These are phyloP conservation scores for Pythium periplocum DNA, from an alignment of 352 stramenopile genomes.

Conservation along the genomic window DNA sequence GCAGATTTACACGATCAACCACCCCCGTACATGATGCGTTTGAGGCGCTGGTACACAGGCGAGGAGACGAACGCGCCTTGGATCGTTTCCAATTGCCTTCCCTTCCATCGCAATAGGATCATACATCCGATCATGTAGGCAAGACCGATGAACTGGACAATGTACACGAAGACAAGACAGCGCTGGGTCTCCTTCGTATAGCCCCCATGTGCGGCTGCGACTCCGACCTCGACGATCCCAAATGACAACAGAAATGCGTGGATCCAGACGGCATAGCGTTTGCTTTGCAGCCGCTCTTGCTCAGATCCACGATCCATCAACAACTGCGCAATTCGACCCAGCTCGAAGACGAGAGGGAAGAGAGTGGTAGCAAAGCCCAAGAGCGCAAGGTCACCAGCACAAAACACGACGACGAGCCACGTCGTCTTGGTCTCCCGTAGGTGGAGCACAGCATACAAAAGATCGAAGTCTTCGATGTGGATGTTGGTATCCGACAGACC, in stretches of 20 bases:
- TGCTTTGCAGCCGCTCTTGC: constrained; percentile 36
- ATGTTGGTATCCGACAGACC: neutral
- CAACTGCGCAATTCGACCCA: constrained; percentile 44
- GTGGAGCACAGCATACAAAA: constrained; percentile 38
- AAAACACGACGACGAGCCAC: constrained; percentile 24
- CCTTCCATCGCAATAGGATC: constrained; percentile 31
- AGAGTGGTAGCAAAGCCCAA: constrained; percentile 46
- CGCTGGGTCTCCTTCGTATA: constrained; percentile 37
- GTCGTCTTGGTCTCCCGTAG: constrained; percentile 16
- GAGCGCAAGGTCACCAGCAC: constrained; percentile 42
- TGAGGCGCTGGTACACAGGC: constrained; percentile 50
- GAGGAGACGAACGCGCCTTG: constrained; percentile 47
- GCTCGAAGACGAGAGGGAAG: constrained; percentile 42
- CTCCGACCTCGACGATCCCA: constrained; percentile 18
- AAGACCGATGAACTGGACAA: constrained; percentile 38
- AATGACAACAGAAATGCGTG: constrained; percentile 28
- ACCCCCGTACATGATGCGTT: constrained; percentile 44
- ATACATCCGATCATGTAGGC: constrained; percentile 36
- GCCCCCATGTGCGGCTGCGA: constrained; percentile 21
- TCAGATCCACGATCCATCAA: constrained; percentile 45
- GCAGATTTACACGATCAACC: too few relatives aligned
- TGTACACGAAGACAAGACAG: constrained; percentile 35
- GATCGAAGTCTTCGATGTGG: constrained; percentile 23
- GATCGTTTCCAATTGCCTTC: constrained; percentile 46
- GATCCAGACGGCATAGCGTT: constrained; percentile 26